Base-by-base conservation (phyloP, 768 basidiomycete species). In the Lanmaoa pseudosensibilis region DNA sequence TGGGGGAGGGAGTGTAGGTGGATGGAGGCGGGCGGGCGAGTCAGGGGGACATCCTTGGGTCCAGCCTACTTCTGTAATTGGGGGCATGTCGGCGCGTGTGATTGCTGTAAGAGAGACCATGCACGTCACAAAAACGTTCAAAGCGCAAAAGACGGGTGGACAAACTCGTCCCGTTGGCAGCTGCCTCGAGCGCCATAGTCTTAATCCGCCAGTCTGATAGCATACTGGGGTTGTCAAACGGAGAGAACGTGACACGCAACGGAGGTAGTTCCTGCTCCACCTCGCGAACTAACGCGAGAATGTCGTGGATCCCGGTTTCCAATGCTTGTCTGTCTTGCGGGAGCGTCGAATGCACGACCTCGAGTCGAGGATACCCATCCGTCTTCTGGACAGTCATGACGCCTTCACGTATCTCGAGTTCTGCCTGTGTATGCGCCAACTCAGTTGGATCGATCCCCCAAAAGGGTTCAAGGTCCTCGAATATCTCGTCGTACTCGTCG, bases 401-500 rank as follows among this genome's bases (percentile, higher is more conserved):
- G 2, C 51, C 57, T 0, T 21, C 1, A 1, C 13, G 23, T 3
- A 5, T 27, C 56, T 76, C 73, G 15, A 66, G 58, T 33, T 57
- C 61, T n/a, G 48, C 27, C 34, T 65, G 71, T 0, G 58, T 52
- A 11, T 23, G 44, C 0, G 61, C 66, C 16, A 77, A 40, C 2
- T 65, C 64, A 1, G 43, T n/a, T 0, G 75, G 75, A 34, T 68
- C 60, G 46, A 79, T 61, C 0, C 72, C 77, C 68, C 69, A 75
- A 60, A 69, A 76, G 0, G 73, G 72, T 25, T 72, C 69, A 10
- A 79, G 55, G 50, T 78, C 71, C 8, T 65, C 58, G 52, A 69
- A 61, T 47, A 80, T 79, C 56, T 78, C 76, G 62, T 80, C 78
- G 46, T 80, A 80, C 52, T 80, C 78, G 56, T 80, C 80, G 16